Conservation (phyloP, 1,284 basidiomycete species). For the Mycena citricolor region DNA sequence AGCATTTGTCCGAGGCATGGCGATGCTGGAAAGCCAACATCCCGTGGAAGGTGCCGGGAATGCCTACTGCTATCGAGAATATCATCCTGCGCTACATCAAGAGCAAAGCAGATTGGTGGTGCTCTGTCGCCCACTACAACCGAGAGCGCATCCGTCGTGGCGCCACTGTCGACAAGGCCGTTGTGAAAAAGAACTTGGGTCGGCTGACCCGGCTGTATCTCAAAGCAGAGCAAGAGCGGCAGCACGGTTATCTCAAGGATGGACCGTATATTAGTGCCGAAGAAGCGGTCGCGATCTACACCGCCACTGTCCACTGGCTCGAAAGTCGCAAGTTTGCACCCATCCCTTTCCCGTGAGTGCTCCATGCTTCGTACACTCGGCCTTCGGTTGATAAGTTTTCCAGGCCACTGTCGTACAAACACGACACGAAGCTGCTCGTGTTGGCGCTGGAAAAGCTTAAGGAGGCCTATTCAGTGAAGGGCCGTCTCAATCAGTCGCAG, state of each 20-base stretch:
- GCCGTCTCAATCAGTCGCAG: conserved; percentile 92
- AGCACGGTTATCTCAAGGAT: conserved; percentile 96
- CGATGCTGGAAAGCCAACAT: conserved; percentile 99
- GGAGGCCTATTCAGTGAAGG: conserved; percentile 98
- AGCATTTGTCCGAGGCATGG: conserved; percentile 98
- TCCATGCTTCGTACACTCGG: not conserved
- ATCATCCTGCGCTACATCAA: conserved; percentile 99
- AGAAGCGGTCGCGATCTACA: conserved; percentile 96
- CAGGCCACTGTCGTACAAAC: conserved; percentile 93
- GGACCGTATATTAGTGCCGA: conserved; percentile 97
- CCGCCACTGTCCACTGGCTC: conserved; percentile 96
- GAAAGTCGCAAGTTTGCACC: conserved; percentile 96
- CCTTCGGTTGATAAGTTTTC: conserved; percentile 1
- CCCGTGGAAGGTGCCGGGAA: conserved; percentile 96
- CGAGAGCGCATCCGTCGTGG: conserved; percentile 94
- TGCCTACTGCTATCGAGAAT: conserved; percentile 98
- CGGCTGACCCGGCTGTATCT: conserved; percentile 90
- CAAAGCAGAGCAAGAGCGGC: conserved; percentile 97
- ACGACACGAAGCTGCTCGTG: conserved; percentile 94
- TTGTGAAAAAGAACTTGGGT: conserved; percentile 94
- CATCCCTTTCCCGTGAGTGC: conserved; percentile 88
- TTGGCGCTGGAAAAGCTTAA: conserved; percentile 95
- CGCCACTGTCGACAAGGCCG: conserved; percentile 99
- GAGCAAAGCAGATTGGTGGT: conserved; percentile 99
- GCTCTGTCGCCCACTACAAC: conserved; percentile 92